Conservation (phyloP, 345 rosid species). For the Melaleuca quinquenervia region DNA sequence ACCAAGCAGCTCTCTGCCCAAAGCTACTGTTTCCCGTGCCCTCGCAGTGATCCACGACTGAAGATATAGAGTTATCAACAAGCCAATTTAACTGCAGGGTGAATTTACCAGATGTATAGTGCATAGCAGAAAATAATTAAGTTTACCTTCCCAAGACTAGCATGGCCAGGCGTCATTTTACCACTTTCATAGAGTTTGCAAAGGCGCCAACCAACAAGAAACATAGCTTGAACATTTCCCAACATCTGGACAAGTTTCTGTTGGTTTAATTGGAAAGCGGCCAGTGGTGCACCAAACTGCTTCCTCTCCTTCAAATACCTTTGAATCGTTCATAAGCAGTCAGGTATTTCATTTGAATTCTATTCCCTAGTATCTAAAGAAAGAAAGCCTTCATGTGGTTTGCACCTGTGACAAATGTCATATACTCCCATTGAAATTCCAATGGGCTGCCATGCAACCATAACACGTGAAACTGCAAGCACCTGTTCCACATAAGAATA, state of each 20-base stretch:
- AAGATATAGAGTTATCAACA: background rate
- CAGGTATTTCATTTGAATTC: background rate
- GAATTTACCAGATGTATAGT: background rate
- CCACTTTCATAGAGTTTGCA: slow-evolving; percentile 85
- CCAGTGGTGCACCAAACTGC: slow-evolving; percentile 97
- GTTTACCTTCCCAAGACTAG: slow-evolving; percentile 94
- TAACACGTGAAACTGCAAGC: slow-evolving; percentile 86
- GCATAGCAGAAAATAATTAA: background rate
- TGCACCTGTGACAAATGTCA: slow-evolving; percentile 89
- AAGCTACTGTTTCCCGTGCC: slow-evolving; percentile 76
- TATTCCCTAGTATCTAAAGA: background rate
- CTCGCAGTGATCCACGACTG: slow-evolving; percentile 74
- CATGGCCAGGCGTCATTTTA: slow-evolving; percentile 85
- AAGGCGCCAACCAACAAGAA: slow-evolving; percentile 91
- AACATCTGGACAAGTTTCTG: slow-evolving; percentile 86
- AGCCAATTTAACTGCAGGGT: background rate
- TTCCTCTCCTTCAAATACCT: slow-evolving; percentile 90
- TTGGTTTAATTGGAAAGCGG: slow-evolving; percentile 86
- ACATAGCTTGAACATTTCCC: slow-evolving; percentile 87
- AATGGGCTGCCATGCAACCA: slow-evolving; percentile 95
- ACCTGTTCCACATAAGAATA: slow-evolving; percentile 28
- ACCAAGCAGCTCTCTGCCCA: slow-evolving; percentile 88
- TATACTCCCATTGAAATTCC: slow-evolving; percentile 94
- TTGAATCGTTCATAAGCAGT: background rate
- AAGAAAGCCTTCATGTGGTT: background rate